Evolutionary conservation across 345 rosid genomes (phyloP).

Genomic region (Corchorus capsularis): DNA sequence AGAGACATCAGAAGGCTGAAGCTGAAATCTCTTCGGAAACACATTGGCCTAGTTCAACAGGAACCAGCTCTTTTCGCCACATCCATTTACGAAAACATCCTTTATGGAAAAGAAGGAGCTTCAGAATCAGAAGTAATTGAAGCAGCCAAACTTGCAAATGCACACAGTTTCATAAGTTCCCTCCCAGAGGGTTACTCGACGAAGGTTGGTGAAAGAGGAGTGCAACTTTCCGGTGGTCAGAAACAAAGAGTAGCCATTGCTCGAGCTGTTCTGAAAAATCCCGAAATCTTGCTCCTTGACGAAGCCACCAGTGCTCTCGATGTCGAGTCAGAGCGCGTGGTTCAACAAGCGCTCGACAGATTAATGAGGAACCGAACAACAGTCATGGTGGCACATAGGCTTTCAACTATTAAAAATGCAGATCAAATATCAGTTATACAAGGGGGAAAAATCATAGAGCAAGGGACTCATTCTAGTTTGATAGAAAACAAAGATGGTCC

Average conservation of each 20-base stretch:
- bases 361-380: conserved; percentile 83
- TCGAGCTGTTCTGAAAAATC: conserved; percentile 86
- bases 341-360: conserved; percentile 91
- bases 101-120: conserved; percentile 84
- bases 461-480: conserved; percentile 78
- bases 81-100: conserved; percentile 81
- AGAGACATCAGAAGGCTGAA: conserved; percentile 65
- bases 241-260: conserved; percentile 92
- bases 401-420: conserved; percentile 82
- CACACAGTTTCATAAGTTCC: conserved; percentile 78
- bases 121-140: conserved; percentile 75
- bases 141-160: conserved; percentile 84
- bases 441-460: conserved; percentile 74
- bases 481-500: conserved; percentile 70
- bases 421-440: conserved; percentile 81
- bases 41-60: conserved; percentile 89
- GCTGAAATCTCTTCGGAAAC: conserved; percentile 70
- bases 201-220: conserved; percentile 86
- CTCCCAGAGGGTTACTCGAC: conserved; percentile 93
- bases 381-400: conserved; percentile 88
- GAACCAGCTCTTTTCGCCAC: conserved; percentile 94
- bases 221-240: conserved; percentile 92
- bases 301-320: conserved; percentile 96
- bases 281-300: conserved; percentile 80
- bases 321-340: conserved; percentile 77